Evolutionary conservation across 2,329 filamentous ascomycete genomes (phyloP), one percentile per base, ranked within the genome.

Genomic region (Xylariales sp.): DNA sequence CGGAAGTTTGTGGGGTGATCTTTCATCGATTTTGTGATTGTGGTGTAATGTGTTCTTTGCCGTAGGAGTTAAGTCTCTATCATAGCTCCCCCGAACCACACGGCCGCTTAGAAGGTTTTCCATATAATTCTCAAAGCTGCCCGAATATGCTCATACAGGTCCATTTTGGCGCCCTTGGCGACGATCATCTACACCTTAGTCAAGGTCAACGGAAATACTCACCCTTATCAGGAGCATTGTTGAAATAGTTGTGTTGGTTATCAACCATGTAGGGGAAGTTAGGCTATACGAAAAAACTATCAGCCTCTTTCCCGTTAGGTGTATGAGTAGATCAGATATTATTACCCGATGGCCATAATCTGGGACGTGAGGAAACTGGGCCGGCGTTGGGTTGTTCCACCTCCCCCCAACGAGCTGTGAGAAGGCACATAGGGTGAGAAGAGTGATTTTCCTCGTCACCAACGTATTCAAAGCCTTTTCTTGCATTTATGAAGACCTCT

Each of bases 231-330:
- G 72, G 72, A 4, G 71, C 70, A 7, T 55, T 30, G 6, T 70
- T 56, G 48, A 65, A 74, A 65, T 70, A 73, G 64, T 74, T 71
- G 32, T 68, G 34, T 5, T 36, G 41, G 23, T 74, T 71, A 30
- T 74, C 71, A 0, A 73, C 70, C 72, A 74, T 74, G 48, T 74
- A 74, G 1, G 70, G 32, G 14, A 64, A 58, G 12, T 45, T 45
- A 3, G 45, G 45, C 45, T 59, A 28, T 18, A 2, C 23, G 23
- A 2, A 23, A 23, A 23, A 23, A 1, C 23, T 23, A 23, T 23
- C 23, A 23, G 23, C 23, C 23, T 2, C 23, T 23, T 23, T 23
- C 23, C 23, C 23, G 23, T 23, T 23, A 23, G 23, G 23, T 18
- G 36, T 6, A 8, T n/a, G 5, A 59, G 30, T 39, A 5, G 50